phyloP scores from a whole-genome alignment of 2,329 filamentous ascomycete genomes.

The Epicoccum nigrum region DNA sequence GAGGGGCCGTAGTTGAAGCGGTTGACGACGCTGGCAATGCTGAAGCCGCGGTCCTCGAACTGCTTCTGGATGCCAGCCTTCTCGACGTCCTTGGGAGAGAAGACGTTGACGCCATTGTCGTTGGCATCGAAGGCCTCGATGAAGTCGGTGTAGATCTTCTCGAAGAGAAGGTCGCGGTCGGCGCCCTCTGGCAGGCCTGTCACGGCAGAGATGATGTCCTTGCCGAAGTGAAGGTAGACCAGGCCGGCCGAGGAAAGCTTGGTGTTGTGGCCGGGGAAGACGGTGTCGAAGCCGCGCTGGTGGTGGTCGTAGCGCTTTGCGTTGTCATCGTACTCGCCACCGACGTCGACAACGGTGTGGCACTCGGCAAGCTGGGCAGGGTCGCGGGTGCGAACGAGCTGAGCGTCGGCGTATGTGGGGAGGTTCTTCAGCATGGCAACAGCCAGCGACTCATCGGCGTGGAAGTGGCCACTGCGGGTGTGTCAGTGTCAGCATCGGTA shows the following conservation, averaged over 20 bases:
- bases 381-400: conserved; percentile 87
- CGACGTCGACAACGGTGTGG: conserved; percentile 97
- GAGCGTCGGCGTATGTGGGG: conserved; percentile 75
- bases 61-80: conserved; percentile 78
- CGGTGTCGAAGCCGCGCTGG: conserved; percentile 86
- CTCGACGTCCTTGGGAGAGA: conserved; percentile 73
- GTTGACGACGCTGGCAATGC: conserved; percentile 86
- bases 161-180: conserved; percentile 77
- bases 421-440: conserved; percentile 94
- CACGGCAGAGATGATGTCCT: conserved; percentile 75
- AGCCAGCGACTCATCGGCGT: conserved; percentile 96
- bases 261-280: conserved; percentile 81
- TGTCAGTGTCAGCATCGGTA: neutral
- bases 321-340: conserved; percentile 83
- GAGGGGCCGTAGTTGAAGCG: conserved; percentile 73
- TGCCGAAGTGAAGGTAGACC: conserved; percentile 95
- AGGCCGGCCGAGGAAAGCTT: conserved; percentile 94
- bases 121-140: conserved; percentile 96
- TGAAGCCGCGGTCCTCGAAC: conserved; percentile 83
- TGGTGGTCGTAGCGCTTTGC: conserved; percentile 92
- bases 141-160: conserved; percentile 91
- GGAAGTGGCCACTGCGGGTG: conserved; percentile 80
- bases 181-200: conserved; percentile 65
- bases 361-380: conserved; percentile 76
- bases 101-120: conserved; percentile 89